Base-by-base conservation (phyloP, 106 monocot species). In the Dendrobium huoshanense region DNA sequence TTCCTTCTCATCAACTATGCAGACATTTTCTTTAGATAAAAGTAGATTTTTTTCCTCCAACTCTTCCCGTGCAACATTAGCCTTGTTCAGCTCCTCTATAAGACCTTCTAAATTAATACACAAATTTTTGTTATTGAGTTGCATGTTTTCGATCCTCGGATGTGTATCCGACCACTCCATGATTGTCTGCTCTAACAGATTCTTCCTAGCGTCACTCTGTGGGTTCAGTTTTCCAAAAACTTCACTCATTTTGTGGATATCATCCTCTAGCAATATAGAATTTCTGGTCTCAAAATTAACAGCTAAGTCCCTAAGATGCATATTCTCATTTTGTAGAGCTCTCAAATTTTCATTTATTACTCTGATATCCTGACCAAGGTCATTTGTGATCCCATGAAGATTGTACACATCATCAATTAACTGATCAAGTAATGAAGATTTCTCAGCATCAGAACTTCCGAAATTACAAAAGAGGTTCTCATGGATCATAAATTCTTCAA, bases 381-480 rank as follows among this genome's bases (percentile, higher is more conserved):
- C 64, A 61, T 37, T 85, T 42, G 84, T 87, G 27, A 79, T 58
- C 22, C 47, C 73, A 81, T 56, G 58, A 79, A 87, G 84, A 78
- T 72, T 81, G 41, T 68, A 49, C 59, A 90, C 79, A 77, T 87
- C 82, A 76, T 79, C 48, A 43, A 20, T 77, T 5, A 82, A 77
- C 4, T 55, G 45, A 47, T 80, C 59, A 82, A 92, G 68, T 29
- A 79, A 77, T 33, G 72, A 43, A 22, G 68, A 76, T 86, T 72
- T 88, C 68, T 92, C 95, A 40, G 76, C 77, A 83, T 68, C 80
- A 49, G 70, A 85, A 72, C 84, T 85, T 20, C 78, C 68, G 61
- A 90, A 87, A 43, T 86, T 77, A 43, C 79, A 77, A 67, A 61
- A 87, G 33, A 90, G 88, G 80, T 85, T 54, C 6, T 90, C 88